These are phyloP conservation scores for Venturia pyrina DNA, from an alignment of 2,329 filamentous ascomycete species.

Conservation along the genomic window DNA sequence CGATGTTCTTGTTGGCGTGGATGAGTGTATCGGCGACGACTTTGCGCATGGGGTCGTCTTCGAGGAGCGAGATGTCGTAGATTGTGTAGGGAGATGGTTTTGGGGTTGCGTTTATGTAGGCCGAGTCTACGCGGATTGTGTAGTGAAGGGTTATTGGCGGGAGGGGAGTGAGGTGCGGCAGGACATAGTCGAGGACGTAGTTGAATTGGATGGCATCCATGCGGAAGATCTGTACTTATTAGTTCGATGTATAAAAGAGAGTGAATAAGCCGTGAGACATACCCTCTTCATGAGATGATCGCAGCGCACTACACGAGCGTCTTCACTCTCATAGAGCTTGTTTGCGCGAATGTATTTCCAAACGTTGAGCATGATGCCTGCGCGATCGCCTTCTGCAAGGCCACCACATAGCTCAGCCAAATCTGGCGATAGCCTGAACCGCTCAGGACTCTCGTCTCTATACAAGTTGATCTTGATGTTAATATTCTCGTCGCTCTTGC, in stretches of 20 bases:
- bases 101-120: slow-evolving; percentile 42
- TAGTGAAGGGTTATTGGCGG: slow-evolving; percentile 77
- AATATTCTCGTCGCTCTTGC: slow-evolving; percentile 82
- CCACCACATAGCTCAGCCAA: slow-evolving; percentile 8
- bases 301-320: slow-evolving; percentile 85
- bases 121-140: slow-evolving; percentile 78
- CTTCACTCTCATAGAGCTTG: slow-evolving; percentile 85
- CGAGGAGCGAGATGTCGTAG: slow-evolving; percentile 77
- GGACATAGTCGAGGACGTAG: slow-evolving; percentile 69
- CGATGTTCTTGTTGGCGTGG: slow-evolving; percentile 35
- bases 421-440: slow-evolving; percentile 52
- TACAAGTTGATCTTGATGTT: slow-evolving; percentile 83
- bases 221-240: slow-evolving; percentile 52
- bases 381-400: slow-evolving; percentile 58
- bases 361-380: slow-evolving; percentile 79
- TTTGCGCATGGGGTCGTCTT: slow-evolving; percentile 71
- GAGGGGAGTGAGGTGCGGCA: slow-evolving; percentile 66
- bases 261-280: slow-evolving; percentile 22
- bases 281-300: slow-evolving; percentile 74
- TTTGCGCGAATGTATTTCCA: slow-evolving; percentile 91
- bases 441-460: slow-evolving; percentile 76
- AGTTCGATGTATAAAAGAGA: slow-evolving; percentile 5
- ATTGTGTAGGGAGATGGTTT: slow-evolving; percentile 57
- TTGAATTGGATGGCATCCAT: slow-evolving; percentile 77
- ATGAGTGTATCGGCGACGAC: slow-evolving; percentile 57